phyloP scores from a whole-genome alignment of 2,329 filamentous ascomycete species.

The Thielaviopsis musarum region DNA sequence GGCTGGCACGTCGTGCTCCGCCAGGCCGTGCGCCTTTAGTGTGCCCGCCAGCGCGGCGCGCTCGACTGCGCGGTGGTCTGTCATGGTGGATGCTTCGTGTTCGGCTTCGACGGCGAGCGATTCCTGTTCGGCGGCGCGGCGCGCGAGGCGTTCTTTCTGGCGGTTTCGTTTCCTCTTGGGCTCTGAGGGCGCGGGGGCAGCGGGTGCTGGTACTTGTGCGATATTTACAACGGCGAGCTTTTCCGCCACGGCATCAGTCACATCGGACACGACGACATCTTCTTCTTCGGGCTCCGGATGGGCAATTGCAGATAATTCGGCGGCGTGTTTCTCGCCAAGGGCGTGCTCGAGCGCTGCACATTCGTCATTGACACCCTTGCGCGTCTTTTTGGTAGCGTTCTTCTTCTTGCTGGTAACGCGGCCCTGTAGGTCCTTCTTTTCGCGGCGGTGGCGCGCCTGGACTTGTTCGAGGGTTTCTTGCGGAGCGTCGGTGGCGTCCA shows the following conservation, averaged over 20 bases:
- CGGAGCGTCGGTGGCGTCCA: background rate
- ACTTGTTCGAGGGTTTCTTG: conserved; percentile 53
- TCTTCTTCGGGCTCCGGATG: conserved; percentile 9
- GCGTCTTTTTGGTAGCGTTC: conserved; percentile 76
- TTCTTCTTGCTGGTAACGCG: conserved; percentile 93
- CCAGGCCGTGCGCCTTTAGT: conserved; percentile 46
- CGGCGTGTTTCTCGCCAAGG: conserved; percentile 48
- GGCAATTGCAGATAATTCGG: conserved; percentile 33
- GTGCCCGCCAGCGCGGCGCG: conserved; percentile 50
- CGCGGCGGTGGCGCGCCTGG: conserved; percentile 67
- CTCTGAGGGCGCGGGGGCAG: conserved; percentile 15
- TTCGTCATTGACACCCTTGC: conserved; percentile 58
- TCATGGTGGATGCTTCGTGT: conserved; percentile 57
- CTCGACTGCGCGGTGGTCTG: conserved; percentile 56
- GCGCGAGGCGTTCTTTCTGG: conserved; percentile 78
- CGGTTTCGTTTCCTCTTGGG: conserved; percentile 63
- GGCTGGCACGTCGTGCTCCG: conserved; percentile 64
- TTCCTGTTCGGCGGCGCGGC: conserved; percentile 72
- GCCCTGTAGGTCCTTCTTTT: conserved; percentile 71
- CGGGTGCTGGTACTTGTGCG: background rate
- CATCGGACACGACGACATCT: conserved; percentile 14
- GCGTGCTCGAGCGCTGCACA: conserved; percentile 54
- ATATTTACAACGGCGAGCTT: conserved; percentile 11
- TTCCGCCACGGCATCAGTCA: conserved; percentile 4
- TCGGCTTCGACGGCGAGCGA: conserved; percentile 41